Evolutionary conservation across 1,284 basidiomycete genomes (phyloP).

Genomic region (Ganoderma meredithae): DNA sequence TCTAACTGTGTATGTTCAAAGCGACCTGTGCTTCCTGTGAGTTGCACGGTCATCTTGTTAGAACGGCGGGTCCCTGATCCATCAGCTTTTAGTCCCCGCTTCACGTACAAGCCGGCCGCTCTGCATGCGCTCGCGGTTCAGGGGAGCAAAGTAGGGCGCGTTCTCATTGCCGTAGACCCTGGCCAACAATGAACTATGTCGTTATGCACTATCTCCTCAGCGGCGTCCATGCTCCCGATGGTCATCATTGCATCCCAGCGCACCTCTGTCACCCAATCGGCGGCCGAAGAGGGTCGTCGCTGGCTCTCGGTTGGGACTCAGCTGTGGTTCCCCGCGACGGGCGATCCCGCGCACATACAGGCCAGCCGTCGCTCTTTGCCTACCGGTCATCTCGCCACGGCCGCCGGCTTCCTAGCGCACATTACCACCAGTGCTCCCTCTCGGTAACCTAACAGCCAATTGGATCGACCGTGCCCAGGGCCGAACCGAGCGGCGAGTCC

Average conservation of each 20-base stretch:
- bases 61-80: conserved; percentile 10
- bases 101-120: conserved; percentile 16
- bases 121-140: neutral
- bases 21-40: neutral
- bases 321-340: neutral
- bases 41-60: neutral
- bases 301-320: neutral
- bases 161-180: neutral
- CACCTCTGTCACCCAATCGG: neutral
- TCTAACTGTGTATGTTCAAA: conserved; percentile 9
- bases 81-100: conserved; percentile 9
- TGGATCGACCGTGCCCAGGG: neutral
- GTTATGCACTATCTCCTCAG: neutral
- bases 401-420: conserved; percentile 5
- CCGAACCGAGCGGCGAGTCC: neutral
- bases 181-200: neutral
- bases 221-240: neutral
- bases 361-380: neutral
- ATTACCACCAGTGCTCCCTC: neutral
- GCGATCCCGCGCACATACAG: neutral
- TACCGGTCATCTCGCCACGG: neutral
- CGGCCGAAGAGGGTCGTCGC: neutral
- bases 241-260: neutral
- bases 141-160: neutral
- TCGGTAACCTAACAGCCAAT: conserved; percentile 2